These are phyloP conservation scores for Peniophora sp. DNA, from an alignment of 1,284 basidiomycete genomes.

Conservation along the genomic window DNA sequence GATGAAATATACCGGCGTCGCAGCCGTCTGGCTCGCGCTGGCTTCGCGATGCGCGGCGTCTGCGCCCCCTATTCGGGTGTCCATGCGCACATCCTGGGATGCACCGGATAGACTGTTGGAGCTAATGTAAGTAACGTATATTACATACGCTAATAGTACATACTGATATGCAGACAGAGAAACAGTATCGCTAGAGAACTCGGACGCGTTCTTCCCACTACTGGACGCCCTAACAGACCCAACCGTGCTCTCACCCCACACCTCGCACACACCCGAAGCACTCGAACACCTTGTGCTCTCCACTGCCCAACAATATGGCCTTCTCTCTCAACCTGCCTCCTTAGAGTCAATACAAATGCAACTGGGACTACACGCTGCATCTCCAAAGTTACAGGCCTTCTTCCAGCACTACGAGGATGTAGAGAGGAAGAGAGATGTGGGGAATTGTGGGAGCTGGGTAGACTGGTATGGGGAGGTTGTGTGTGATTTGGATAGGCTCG, in stretches of 20 bases:
- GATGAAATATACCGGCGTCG: not conserved
- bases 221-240: constrained; percentile 57
- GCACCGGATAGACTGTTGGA: constrained; percentile 73
- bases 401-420: constrained; percentile 54
- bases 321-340: constrained; percentile 39
- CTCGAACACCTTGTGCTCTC: constrained; percentile 49
- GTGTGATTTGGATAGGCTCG: constrained; percentile 63
- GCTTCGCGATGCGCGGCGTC: constrained; percentile 6
- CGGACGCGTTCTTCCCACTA: constrained; percentile 61
- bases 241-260: constrained; percentile 25
- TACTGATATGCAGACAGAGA: constrained; percentile 34
- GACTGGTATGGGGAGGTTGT: constrained; percentile 79
- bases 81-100: constrained; percentile 75
- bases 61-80: constrained; percentile 71
- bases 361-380: constrained; percentile 60
- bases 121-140: constrained; percentile 56
- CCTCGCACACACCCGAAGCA: constrained; percentile 37
- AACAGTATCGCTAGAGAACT: constrained; percentile 54
- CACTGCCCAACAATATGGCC: constrained; percentile 36
- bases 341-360: constrained; percentile 50
- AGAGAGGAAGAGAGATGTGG: constrained; percentile 11
- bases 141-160: not conserved
- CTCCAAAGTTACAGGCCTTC: constrained; percentile 68
- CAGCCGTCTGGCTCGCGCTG: not conserved
- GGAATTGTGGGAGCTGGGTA: constrained; percentile 73